A percentile compares a stretch with the other conserved stretches of the same genome.
These are phyloP conservation scores for Ustilago vetiveriae DNA, from an alignment of 1,284 basidiomycete species.

Conservation along the genomic window DNA sequence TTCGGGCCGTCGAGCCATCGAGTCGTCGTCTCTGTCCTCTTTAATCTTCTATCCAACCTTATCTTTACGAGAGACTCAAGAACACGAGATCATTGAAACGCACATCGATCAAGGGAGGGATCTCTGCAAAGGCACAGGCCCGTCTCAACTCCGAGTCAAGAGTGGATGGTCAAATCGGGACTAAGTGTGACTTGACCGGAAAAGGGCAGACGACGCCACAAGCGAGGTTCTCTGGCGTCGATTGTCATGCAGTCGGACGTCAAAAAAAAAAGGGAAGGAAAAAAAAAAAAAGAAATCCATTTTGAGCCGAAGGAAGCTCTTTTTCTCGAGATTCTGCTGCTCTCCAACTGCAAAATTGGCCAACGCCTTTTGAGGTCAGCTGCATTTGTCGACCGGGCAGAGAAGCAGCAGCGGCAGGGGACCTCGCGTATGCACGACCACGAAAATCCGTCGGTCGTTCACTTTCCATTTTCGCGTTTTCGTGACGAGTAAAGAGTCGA, in stretches of 20 bases:
- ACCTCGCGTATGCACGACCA: not conserved
- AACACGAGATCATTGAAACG: too few species aligned
- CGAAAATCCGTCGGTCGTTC: not conserved
- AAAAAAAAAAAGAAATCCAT: not conserved
- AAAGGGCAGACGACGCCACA: not conserved
- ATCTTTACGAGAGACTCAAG: too few species aligned
- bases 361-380: not conserved
- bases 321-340: too few species aligned
- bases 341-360: not conserved
- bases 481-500: conserved; percentile 6
- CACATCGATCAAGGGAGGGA: too few species aligned
- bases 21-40: too few species aligned
- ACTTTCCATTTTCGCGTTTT: conserved; percentile 8
- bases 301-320: too few species aligned
- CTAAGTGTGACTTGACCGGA: not conserved
- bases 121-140: too few species aligned
- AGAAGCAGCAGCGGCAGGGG: not conserved
- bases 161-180: too few species aligned
- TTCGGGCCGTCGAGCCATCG: too few species aligned
- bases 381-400: conserved; percentile 1
- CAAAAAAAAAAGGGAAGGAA: not conserved
- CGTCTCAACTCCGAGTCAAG: not conserved
- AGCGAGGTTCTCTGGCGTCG: conserved; percentile 3
- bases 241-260: conserved; percentile 6
- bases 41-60: too few species aligned